These are phyloP conservation scores for Saussurea involucrata DNA, from an alignment of 129 eudicot species.

Conservation along the genomic window DNA sequence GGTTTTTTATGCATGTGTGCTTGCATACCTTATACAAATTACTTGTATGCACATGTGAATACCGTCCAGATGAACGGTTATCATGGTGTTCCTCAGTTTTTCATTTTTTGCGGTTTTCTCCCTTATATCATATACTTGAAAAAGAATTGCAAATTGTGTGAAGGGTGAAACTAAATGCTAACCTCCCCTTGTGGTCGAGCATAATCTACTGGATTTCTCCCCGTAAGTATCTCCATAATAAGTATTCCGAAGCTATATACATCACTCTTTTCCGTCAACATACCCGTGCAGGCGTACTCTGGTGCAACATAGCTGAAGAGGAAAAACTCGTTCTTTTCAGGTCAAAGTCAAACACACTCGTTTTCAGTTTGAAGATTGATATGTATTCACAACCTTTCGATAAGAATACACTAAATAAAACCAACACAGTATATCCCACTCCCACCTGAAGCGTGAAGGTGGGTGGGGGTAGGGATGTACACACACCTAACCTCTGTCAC, in stretches of 20 bases:
- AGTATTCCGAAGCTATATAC: conserved; percentile 93
- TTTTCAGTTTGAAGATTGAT: conserved; percentile 1
- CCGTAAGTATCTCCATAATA: conserved; percentile 90
- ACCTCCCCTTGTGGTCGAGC: conserved; percentile 93
- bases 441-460: no score
- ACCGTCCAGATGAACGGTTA: no score
- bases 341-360: not conserved
- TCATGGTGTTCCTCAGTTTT: no score
- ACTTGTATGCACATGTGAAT: no score
- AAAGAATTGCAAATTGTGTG: not conserved
- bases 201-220: conserved; percentile 93
- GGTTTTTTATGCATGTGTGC: not conserved
- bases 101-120: no score
- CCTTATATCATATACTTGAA: not conserved
- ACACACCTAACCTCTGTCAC: no score
- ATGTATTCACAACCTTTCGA: not conserved
- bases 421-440: not conserved
- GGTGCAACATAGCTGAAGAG: conserved; percentile 90
- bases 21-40: no score
- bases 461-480: no score
- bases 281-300: conserved; percentile 96
- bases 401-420: not conserved
- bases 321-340: not conserved
- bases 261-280: conserved; percentile 97
- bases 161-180: conserved; percentile 12